Base-by-base conservation (phyloP, 805 yeast species). In the Kazachstania martiniae region DNA sequence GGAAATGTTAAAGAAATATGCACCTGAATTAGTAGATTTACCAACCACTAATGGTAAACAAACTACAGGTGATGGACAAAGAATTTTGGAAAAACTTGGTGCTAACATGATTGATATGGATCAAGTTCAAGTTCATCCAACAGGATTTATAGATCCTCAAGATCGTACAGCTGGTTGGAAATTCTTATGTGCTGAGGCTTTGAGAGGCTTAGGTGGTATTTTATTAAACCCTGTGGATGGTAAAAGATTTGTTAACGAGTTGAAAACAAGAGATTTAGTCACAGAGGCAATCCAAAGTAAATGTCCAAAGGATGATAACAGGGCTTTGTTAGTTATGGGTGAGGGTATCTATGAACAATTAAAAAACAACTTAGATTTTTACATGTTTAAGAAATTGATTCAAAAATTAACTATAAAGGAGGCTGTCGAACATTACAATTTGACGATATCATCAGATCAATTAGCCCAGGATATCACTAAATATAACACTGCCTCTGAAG, bases 41-140 rank as follows among this genome's bases (percentile, higher is more conserved):
- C 76, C 81, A 18, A 69, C 74, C 29, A 72, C 79, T 1, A 74
- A 74, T 47, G 74, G 76, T 18, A 53, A 52, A 17, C 69, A 65
- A 42, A 71, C 78, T 1, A 58, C 72, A 1, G 81, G 81, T 13
- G 79, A 74, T 46, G 77, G 79, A 4, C 74, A 68, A 28, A 53
- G 57, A 18, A 47, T 72, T n/a, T 58, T 72, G n/a, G 59, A 53
- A 18, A 62, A 56, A 13, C 44, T 66, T 25, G 68, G 68, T 25
- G 78, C 72, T 6, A 56, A 62, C 7, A 51, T 72, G 38, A 61
- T 71, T 12, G 72, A 72, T 43, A 72, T 73, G 77, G 70, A 70
- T 29, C 67, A 72, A 42, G 54, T 74, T 14, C 81, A 74, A 51
- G 62, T 74, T 8, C 79, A 74, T 45, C 80, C 80, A 26, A 74